Evolutionary conservation across 179 eudicot genomes (phyloP).

Genomic region (Vitellaria paradoxa): DNA sequence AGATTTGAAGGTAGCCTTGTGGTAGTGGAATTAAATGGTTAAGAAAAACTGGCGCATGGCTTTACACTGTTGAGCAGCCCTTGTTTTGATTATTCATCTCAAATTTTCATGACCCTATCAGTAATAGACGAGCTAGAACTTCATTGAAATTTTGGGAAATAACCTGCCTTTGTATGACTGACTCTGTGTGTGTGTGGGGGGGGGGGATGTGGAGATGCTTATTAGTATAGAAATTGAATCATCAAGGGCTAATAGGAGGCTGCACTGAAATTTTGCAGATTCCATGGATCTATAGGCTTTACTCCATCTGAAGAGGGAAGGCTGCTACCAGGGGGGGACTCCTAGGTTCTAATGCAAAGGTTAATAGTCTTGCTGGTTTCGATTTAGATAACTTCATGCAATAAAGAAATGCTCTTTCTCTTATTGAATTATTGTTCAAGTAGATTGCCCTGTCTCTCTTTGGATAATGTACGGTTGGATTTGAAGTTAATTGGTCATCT

Average conservation of each 20-base stretch:
- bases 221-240: background rate
- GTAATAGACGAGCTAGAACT: no score
- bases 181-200: no score
- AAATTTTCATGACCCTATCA: no score
- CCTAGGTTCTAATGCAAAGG: background rate
- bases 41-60: no score
- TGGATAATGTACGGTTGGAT: background rate
- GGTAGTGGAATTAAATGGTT: no score
- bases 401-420: background rate
- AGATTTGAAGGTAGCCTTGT: no score
- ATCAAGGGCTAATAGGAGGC: background rate
- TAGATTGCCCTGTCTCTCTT: constrained; percentile 7
- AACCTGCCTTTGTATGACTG: no score
- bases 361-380: background rate
- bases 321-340: background rate
- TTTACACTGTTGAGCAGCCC: no score
- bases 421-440: background rate
- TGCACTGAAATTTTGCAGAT: constrained; percentile 11
- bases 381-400: background rate
- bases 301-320: background rate
- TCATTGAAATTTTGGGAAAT: no score
- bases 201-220: background rate
- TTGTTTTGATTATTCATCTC: no score
- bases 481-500: background rate
- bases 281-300: background rate